These are phyloP conservation scores for Pseudomassariella vexata DNA, from an alignment of 2,329 filamentous ascomycete genomes.

Conservation along the genomic window DNA sequence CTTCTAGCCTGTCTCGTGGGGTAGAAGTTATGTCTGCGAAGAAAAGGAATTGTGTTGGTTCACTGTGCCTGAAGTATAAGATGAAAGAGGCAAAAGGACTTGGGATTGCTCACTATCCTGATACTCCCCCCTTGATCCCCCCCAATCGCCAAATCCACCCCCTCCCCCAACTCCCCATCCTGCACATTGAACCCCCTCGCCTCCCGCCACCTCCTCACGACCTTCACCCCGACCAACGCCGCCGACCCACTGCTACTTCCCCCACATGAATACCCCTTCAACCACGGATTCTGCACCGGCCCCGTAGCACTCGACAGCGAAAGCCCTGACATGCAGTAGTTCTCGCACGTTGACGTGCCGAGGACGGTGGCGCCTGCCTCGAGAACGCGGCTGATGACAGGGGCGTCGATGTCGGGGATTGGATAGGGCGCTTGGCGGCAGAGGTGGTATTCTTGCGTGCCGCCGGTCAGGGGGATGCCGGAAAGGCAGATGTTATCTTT, in stretches of 20 bases:
- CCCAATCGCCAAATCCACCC: constrained; percentile 26
- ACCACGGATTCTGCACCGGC: constrained; percentile 28
- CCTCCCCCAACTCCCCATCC: constrained; percentile 8
- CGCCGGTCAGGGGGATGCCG: constrained; percentile 27
- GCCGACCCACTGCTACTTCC: constrained; percentile 31
- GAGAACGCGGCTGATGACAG: constrained; percentile 26
- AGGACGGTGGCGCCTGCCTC: constrained; percentile 25
- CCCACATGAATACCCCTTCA: constrained; percentile 23
- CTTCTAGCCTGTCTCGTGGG: no score
- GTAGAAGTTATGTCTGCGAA: no score
- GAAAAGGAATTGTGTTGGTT: not conserved
- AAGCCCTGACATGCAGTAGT: constrained; percentile 28
- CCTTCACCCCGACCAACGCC: constrained; percentile 21
- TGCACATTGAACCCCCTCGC: constrained; percentile 7
- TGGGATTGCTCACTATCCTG: constrained; percentile 10
- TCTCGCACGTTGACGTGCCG: constrained; percentile 31
- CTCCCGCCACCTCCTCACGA: constrained; percentile 9
- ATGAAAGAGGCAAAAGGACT: not conserved
- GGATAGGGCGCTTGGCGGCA: constrained; percentile 20
- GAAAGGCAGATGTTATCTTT: constrained; percentile 30
- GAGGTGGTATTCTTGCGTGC: constrained; percentile 24
- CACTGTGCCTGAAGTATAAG: no score
- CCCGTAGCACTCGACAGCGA: constrained; percentile 29
- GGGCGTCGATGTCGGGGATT: constrained; percentile 27
- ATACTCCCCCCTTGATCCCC: constrained; percentile 33